These are phyloP conservation scores for Candida freyschussii DNA, from an alignment of 1,139 yeast genomes.

Conservation along the genomic window DNA sequence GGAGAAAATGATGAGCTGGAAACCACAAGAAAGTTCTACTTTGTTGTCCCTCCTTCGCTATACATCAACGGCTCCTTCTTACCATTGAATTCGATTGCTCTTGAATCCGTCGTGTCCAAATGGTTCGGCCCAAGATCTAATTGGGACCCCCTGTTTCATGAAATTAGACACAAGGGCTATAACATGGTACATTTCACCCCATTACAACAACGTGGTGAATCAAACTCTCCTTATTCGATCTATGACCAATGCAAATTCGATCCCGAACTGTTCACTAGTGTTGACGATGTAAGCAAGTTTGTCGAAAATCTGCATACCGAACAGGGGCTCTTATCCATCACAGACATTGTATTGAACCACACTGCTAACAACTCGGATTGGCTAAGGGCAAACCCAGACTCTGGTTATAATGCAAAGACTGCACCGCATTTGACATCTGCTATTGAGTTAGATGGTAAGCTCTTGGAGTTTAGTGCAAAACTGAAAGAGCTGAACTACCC, in stretches of 20 bases:
- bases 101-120: slow-evolving; percentile 85
- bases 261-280: slow-evolving; percentile 50
- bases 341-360: slow-evolving; percentile 93
- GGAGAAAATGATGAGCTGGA: slow-evolving; percentile 32
- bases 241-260: slow-evolving; percentile 82
- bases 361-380: slow-evolving; percentile 88
- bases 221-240: slow-evolving; percentile 90
- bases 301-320: slow-evolving; percentile 47
- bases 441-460: slow-evolving; percentile 68
- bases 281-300: slow-evolving; percentile 43
- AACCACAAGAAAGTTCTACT: slow-evolving; percentile 58
- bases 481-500: slow-evolving; percentile 59
- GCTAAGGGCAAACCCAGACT: slow-evolving; percentile 82
- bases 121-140: slow-evolving; percentile 70
- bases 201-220: slow-evolving; percentile 78
- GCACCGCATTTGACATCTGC: slow-evolving; percentile 89
- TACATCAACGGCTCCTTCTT: slow-evolving; percentile 50
- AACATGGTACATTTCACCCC: slow-evolving; percentile 97
- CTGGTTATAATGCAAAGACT: slow-evolving; percentile 80
- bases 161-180: slow-evolving; percentile 70
- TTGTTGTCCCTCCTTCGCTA: slow-evolving; percentile 79
- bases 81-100: slow-evolving; percentile 74
- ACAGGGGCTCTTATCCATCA: slow-evolving; percentile 65
- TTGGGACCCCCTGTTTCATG: slow-evolving; percentile 65
- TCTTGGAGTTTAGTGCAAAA: slow-evolving; percentile 58